phyloP scores from a whole-genome alignment of 768 basidiomycete genomes.

The Lactifluus pinguis region DNA sequence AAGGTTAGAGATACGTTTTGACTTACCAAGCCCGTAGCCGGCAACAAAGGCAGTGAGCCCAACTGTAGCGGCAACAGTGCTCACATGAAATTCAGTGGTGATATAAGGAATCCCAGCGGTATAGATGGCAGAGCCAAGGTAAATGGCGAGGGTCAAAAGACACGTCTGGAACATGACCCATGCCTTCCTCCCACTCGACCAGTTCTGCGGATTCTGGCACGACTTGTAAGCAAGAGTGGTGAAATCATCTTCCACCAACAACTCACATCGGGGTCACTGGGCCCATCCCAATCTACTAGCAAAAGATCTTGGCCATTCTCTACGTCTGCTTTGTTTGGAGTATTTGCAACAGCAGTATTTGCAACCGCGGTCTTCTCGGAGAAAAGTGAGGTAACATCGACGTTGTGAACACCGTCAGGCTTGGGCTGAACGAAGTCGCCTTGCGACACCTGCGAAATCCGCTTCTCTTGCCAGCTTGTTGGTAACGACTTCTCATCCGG shows the following conservation, averaged over 20 bases:
- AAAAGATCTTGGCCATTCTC: constrained; percentile 19
- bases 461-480: constrained; percentile 12
- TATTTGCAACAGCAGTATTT: not conserved
- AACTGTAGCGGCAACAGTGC: constrained; percentile 25
- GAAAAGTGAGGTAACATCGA: not conserved
- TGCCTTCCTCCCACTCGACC: constrained; percentile 25
- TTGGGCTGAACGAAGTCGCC: not conserved
- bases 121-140: constrained; percentile 30
- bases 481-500: constrained; percentile 15
- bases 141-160: constrained; percentile 28
- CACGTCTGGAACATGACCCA: constrained; percentile 29
- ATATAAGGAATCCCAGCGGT: constrained; percentile 25
- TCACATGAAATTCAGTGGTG: constrained; percentile 24
- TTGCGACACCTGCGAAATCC: not conserved
- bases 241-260: no score
- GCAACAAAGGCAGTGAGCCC: constrained; percentile 26
- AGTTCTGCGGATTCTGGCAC: constrained; percentile 20
- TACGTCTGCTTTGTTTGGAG: not conserved
- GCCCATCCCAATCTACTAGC: constrained; percentile 24
- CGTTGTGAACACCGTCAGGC: not conserved
- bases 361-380: not conserved
- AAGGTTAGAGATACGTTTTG: not conserved
- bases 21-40: constrained; percentile 21
- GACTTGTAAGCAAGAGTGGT: not conserved
- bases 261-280: constrained; percentile 18